These are phyloP conservation scores for Dictyostelium brefeldianum DNA, from an alignment of 78 protist species.

Conservation along the genomic window DNA sequence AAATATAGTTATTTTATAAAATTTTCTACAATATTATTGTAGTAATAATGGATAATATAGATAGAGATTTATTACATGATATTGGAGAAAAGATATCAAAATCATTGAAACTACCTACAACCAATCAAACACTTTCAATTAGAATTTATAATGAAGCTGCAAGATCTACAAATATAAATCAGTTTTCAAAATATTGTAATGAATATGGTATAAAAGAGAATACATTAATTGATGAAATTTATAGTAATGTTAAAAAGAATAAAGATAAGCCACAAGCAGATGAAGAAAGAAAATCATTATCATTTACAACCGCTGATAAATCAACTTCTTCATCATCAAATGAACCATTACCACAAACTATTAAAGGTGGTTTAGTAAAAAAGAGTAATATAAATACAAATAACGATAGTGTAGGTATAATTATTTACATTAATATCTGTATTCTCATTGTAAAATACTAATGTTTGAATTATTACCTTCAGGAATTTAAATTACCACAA, in stretches of 20 bases:
- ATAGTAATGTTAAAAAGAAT: slow-evolving; percentile 7
- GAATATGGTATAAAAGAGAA: slow-evolving; percentile 57
- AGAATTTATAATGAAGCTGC: slow-evolving; percentile 30
- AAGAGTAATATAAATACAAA: background rate
- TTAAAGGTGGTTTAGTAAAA: slow-evolving; percentile 5
- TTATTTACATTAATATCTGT: background rate
- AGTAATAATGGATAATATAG: slow-evolving; percentile 7
- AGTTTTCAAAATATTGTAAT: slow-evolving; percentile 28
- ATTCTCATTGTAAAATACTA: too few relatives aligned
- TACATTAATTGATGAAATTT: slow-evolving; percentile 12
- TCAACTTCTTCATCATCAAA: background rate
- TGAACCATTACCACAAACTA: background rate
- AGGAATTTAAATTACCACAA: slow-evolving; percentile 39
- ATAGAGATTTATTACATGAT: slow-evolving; percentile 19
- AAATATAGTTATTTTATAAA: background rate
- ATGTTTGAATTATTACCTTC: too few relatives aligned
- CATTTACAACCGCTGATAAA: background rate
- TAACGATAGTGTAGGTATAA: background rate
- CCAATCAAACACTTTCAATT: slow-evolving; percentile 30
- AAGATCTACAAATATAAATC: slow-evolving; percentile 9
- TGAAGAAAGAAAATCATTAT: background rate
- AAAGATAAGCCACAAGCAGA: background rate
- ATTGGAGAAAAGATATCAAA: slow-evolving; percentile 25
- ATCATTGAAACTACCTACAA: slow-evolving; percentile 26
- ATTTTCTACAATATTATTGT: background rate